Conservation (phyloP, 1,284 basidiomycete genomes). For the Rhodofomes roseus region DNA sequence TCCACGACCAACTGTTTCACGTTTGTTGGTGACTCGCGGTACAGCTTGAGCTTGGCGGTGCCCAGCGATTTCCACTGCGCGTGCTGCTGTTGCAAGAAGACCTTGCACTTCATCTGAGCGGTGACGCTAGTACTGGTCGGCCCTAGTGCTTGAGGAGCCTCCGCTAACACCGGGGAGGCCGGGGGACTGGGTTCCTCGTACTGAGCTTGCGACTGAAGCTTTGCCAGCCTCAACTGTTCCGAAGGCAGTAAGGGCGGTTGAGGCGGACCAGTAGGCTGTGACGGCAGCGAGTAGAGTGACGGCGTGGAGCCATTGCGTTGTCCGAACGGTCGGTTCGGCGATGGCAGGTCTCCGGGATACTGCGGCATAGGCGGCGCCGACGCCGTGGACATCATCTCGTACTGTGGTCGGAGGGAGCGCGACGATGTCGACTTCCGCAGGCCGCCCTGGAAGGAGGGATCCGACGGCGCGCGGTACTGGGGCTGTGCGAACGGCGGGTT, state of each 20-base stretch:
- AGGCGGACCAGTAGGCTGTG: slow-evolving; percentile 41
- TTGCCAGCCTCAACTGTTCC: slow-evolving; percentile 41
- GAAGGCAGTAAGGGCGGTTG: slow-evolving; percentile 62
- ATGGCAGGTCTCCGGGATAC: slow-evolving; percentile 29
- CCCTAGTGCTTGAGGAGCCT: slow-evolving; percentile 48
- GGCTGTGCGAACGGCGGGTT: slow-evolving; percentile 8
- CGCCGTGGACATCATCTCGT: slow-evolving; percentile 36
- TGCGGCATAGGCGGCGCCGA: slow-evolving; percentile 39
- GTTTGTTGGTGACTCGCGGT: slow-evolving; percentile 79
- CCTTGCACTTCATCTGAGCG: slow-evolving; percentile 98
- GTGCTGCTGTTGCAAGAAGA: slow-evolving; percentile 94
- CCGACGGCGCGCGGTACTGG: slow-evolving; percentile 34
- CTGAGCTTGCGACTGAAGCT: slow-evolving; percentile 40
- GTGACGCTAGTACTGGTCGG: slow-evolving; percentile 74
- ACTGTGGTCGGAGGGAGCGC: slow-evolving; percentile 55
- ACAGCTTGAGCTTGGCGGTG: slow-evolving; percentile 84
- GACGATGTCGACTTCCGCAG: slow-evolving; percentile 59
- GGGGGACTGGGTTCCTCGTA: slow-evolving; percentile 75
- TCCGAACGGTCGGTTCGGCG: slow-evolving; percentile 28
- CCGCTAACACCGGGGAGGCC: slow-evolving; percentile 67
- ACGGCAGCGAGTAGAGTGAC: slow-evolving; percentile 30
- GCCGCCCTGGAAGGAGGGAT: slow-evolving; percentile 33
- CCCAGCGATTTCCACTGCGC: slow-evolving; percentile 97
- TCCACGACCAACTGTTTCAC: slow-evolving; percentile 97
- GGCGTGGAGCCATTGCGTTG: slow-evolving; percentile 28